Evolutionary conservation across 2,329 filamentous ascomycete species (phyloP).

Genomic region (Chrysosporium keratinophilum): DNA sequence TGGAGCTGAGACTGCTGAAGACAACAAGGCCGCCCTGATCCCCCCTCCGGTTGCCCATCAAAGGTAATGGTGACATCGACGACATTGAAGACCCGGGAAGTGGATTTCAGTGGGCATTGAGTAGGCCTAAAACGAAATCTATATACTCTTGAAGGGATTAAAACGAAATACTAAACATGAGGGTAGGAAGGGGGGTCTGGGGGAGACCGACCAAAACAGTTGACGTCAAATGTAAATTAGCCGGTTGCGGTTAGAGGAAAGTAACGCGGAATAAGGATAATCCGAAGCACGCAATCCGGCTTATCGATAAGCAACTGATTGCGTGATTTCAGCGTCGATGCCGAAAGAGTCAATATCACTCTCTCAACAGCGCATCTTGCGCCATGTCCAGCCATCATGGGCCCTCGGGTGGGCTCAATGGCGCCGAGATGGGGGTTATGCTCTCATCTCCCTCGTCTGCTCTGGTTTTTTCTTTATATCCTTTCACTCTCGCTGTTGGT

Average conservation of each 20-base stretch:
- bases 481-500: slow-evolving; percentile 1
- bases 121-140: too few relatives aligned
- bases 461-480: not conserved
- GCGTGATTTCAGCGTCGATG: slow-evolving; percentile 10
- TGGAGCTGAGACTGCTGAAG: too few relatives aligned
- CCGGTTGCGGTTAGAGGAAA: not conserved
- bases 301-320: slow-evolving; percentile 9
- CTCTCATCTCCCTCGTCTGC: not conserved
- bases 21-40: too few relatives aligned
- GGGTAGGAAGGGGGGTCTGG: too few relatives aligned
- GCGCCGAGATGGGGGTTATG: not conserved
- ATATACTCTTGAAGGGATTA: too few relatives aligned
- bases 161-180: too few relatives aligned
- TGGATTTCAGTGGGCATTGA: too few relatives aligned
- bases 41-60: too few relatives aligned
- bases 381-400: not conserved
- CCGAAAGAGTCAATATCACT: slow-evolving; percentile 5
- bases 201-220: too few relatives aligned
- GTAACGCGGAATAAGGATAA: not conserved
- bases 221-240: too few relatives aligned
- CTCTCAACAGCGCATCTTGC: not conserved
- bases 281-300: slow-evolving; percentile 9
- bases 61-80: too few relatives aligned
- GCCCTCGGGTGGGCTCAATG: not conserved
- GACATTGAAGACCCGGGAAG: too few relatives aligned